Evolutionary conservation across 208 protist genomes (phyloP).

Genomic region (Trypanosoma congolense): DNA sequence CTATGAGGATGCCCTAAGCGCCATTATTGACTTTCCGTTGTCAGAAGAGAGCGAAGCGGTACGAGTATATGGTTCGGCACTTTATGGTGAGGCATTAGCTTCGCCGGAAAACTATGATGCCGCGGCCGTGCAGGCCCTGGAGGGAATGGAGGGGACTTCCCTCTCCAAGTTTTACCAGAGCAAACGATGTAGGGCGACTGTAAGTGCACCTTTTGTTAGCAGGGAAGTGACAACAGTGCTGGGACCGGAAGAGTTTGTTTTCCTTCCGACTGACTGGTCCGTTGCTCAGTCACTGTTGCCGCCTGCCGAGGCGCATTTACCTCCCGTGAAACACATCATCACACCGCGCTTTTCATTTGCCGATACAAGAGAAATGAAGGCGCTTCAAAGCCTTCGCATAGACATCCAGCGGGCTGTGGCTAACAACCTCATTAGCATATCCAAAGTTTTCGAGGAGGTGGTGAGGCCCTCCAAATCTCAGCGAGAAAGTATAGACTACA

Average conservation of each 20-base stretch:
- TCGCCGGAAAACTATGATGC: slow-evolving; percentile 27
- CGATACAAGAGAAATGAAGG: slow-evolving; percentile 47
- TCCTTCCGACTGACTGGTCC: slow-evolving; percentile 54
- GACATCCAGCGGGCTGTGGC: slow-evolving; percentile 36
- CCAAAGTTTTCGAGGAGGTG: slow-evolving; percentile 13
- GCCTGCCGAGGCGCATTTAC: slow-evolving; percentile 32
- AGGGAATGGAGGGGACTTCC: slow-evolving; percentile 14
- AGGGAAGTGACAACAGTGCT: slow-evolving; percentile 34
- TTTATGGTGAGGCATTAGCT: slow-evolving; percentile 50
- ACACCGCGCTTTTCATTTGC: slow-evolving; percentile 70
- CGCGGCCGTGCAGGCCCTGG: slow-evolving; percentile 33
- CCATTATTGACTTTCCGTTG: slow-evolving; percentile 30
- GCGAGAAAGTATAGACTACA: background rate
- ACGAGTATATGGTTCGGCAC: slow-evolving; percentile 39
- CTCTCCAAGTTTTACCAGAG: slow-evolving; percentile 22
- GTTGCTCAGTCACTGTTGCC: slow-evolving; percentile 28
- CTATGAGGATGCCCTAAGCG: slow-evolving; percentile 43
- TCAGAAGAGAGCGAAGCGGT: slow-evolving; percentile 30
- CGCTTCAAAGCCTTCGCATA: slow-evolving; percentile 46
- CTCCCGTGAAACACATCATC: slow-evolving; percentile 56
- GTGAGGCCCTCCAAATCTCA: background rate
- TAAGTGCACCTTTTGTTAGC: slow-evolving; percentile 19
- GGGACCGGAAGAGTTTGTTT: slow-evolving; percentile 38
- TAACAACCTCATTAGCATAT: slow-evolving; percentile 14
- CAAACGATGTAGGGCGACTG: slow-evolving; percentile 11